These are phyloP conservation scores for Penicillium decumbens DNA, from an alignment of 2,329 filamentous ascomycete genomes.

Conservation along the genomic window DNA sequence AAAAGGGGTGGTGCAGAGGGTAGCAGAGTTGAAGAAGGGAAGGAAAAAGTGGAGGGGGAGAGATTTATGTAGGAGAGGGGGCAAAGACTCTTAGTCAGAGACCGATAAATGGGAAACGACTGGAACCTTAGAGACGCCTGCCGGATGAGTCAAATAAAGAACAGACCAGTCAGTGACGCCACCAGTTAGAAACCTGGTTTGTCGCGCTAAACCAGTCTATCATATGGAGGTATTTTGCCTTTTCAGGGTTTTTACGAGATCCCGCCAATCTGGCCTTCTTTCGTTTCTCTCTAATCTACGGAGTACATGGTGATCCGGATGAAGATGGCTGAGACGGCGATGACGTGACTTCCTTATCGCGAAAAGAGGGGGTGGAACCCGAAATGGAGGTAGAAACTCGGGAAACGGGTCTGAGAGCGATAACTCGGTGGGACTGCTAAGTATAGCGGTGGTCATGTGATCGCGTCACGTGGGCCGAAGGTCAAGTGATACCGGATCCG, in stretches of 20 bases:
- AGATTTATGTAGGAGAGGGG: constrained; percentile 22
- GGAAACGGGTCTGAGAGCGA: constrained; percentile 1
- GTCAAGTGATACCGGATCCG: constrained; percentile 8
- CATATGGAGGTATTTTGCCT: too few species aligned
- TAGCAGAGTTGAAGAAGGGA: constrained; percentile 16
- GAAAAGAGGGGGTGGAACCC: constrained; percentile 26
- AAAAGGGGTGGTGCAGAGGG: constrained; percentile 13
- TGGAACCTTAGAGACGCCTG: constrained; percentile 17
- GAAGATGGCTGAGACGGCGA: constrained; percentile 5
- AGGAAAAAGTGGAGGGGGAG: constrained; percentile 18
- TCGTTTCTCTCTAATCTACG: background rate
- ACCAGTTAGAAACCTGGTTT: constrained; percentile 3
- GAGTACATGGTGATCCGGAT: background rate
- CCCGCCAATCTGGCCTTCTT: background rate
- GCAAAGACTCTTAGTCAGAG: constrained; percentile 20
- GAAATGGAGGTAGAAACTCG: constrained; percentile 3
- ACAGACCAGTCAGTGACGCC: constrained; percentile 16
- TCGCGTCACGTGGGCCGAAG: background rate
- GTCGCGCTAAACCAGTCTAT: background rate
- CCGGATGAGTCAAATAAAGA: constrained; percentile 27
- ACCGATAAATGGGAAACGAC: constrained; percentile 22
- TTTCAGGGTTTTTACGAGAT: background rate
- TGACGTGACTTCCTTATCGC: constrained; percentile 26
- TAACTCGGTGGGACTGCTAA: background rate
- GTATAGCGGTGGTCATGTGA: constrained; percentile 1